Evolutionary conservation across 495 filamentous ascomycete species (phyloP), one percentile per base, ranked within the genome.

Genomic region (Tuber calosporum): DNA sequence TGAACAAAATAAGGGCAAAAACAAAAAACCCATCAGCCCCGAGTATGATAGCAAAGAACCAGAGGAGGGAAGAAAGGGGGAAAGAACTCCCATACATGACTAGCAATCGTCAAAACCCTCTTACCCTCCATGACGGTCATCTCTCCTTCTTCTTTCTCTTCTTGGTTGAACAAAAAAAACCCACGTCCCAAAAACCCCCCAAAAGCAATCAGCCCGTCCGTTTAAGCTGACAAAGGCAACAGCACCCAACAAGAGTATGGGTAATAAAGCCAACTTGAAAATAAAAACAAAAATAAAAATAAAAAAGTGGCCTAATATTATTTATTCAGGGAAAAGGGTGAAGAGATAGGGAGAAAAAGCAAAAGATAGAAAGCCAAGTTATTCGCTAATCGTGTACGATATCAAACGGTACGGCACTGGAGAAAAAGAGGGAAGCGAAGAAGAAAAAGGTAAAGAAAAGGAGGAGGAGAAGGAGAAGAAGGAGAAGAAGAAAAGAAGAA

Each of bases 21-120:
- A 22, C 11, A 38, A 37, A 39, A 38, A 39, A 13, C 53, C 26
- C 53, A 62, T 62, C 53, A 62, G 53, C 53, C 26, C n/a, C 58
- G 15, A 15, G 66, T 70, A n/a, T n/a, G n/a, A n/a, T n/a, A 66
- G 42, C 71, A 41, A 58, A 42, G 13, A 71, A 42, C 26, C 53
- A 71, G 66, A 72, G 69, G 34, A 34, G 26, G 30, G 19, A 34
- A 34, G 15, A 34, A n/a, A 30, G 26, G 15, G 34, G 22, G 37
- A 38, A 66, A 30, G 71, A 71, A 73, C 2, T 2, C n/a, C n/a
- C 48, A 69, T 72, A 80, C 95, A 96, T 99, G 95, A 84, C 95
- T 98, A 81, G 95, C 95, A 76, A 98, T 88, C 62, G 95, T 94
- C 81, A 99, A 86, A 72, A 99, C 93, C 80, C 70, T 74, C 68